A percentile compares a stretch with the other conserved stretches of the same genome.
These are phyloP conservation scores for Castanopsis chinensis DNA, from an alignment of 306 rosid species.

Conservation along the genomic window DNA sequence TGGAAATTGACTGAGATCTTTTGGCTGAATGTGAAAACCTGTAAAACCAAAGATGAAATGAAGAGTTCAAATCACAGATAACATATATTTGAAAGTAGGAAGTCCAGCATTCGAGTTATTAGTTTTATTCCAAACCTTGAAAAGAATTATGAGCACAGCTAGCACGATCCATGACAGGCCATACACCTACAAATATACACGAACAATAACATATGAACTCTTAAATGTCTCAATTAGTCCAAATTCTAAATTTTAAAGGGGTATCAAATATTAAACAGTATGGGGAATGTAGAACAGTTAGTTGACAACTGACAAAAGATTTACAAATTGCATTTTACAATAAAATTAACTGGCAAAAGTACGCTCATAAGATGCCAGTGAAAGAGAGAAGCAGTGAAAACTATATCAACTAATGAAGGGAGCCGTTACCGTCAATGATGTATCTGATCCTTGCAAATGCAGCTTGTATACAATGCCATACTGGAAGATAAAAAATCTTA, in stretches of 20 bases:
- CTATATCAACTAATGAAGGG: neutral
- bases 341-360: neutral
- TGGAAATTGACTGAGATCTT: conserved; percentile 89
- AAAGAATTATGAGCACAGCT: conserved; percentile 73
- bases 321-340: neutral
- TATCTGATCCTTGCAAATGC: conserved; percentile 48
- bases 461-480: conserved; percentile 93
- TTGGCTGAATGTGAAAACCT: conserved; percentile 97
- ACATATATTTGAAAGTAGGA: neutral
- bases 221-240: neutral
- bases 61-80: conserved; percentile 25
- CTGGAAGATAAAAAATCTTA: conserved; percentile 91
- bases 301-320: neutral
- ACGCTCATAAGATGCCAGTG: neutral
- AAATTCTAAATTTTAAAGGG: neutral
- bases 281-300: neutral
- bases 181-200: conserved; percentile 52
- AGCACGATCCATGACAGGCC: conserved; percentile 83
- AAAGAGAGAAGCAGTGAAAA: neutral
- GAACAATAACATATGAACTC: neutral
- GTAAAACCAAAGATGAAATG: conserved; percentile 25
- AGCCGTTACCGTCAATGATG: conserved; percentile 73
- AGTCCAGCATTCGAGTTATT: neutral
- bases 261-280: neutral
- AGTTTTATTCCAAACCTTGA: conserved; percentile 59